Evolutionary conservation across 495 filamentous ascomycete genomes (phyloP).

Genomic region (Aspergillus saccharolyticus): DNA sequence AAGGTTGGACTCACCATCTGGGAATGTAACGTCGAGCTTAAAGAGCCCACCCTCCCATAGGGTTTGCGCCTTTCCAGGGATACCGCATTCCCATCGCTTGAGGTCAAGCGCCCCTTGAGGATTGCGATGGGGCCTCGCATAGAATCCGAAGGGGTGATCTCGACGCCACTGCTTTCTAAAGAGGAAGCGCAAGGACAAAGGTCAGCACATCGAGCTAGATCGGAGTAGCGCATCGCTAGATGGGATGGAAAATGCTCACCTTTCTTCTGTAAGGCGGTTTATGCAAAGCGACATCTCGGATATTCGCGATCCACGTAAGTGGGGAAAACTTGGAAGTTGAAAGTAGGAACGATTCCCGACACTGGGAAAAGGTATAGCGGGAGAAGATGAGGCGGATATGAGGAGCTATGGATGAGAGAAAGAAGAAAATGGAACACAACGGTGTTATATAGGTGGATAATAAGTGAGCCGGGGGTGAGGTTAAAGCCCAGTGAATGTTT

Average conservation of each 20-base stretch:
- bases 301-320: background rate
- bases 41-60: constrained; percentile 96
- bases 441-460: background rate
- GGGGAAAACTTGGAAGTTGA: background rate
- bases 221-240: background rate
- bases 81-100: constrained; percentile 93
- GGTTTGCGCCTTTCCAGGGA: constrained; percentile 92
- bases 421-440: constrained; percentile 2
- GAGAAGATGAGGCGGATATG: background rate
- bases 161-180: constrained; percentile 89
- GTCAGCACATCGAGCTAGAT: background rate
- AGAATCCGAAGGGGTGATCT: constrained; percentile 98
- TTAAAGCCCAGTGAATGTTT: background rate
- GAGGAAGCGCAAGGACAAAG: background rate
- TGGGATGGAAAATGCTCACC: constrained; percentile 46
- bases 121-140: constrained; percentile 78
- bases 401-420: constrained; percentile 4
- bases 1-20: constrained; percentile 67
- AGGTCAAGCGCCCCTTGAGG: constrained; percentile 78
- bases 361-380: background rate
- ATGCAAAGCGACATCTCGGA: constrained; percentile 74
- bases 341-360: constrained; percentile 4
- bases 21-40: constrained; percentile 88
- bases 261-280: constrained; percentile 86
- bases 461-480: background rate